phyloP scores from a whole-genome alignment of 169 alveolate genomes.

The Plasmodium gonderi region DNA sequence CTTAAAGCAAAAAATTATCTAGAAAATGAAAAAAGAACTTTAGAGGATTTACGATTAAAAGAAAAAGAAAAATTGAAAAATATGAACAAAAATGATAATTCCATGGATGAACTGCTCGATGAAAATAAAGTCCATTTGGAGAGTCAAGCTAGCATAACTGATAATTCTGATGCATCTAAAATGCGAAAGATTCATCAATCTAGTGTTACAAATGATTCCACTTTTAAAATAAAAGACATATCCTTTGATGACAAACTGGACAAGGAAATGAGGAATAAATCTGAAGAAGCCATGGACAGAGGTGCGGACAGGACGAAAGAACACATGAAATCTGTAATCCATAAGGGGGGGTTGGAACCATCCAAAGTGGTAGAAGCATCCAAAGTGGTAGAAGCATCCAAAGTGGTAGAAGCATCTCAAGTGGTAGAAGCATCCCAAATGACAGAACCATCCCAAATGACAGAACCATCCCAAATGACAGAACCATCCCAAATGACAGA shows the following conservation, averaged over 20 bases:
- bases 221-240: slow-evolving; percentile 45
- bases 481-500: background rate
- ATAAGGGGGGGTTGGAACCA: background rate
- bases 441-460: too few species aligned
- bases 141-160: background rate
- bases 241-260: slow-evolving; percentile 12
- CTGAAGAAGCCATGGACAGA: background rate
- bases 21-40: slow-evolving; percentile 53
- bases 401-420: too few species aligned
- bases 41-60: slow-evolving; percentile 21
- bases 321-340: background rate
- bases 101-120: slow-evolving; percentile 4
- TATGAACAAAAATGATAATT: background rate
- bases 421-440: too few species aligned
- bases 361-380: background rate
- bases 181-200: background rate
- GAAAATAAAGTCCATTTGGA: slow-evolving; percentile 9
- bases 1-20: slow-evolving; percentile 28
- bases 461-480: background rate
- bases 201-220: background rate
- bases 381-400: background rate
- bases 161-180: background rate
- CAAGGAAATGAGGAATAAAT: background rate
- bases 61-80: background rate
- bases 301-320: background rate